Percentiles rank a stretch among this genome's conserved stretches.
Evolutionary conservation across 1,284 basidiomycete species (phyloP).

Genomic region (Abortiporus biennis): DNA sequence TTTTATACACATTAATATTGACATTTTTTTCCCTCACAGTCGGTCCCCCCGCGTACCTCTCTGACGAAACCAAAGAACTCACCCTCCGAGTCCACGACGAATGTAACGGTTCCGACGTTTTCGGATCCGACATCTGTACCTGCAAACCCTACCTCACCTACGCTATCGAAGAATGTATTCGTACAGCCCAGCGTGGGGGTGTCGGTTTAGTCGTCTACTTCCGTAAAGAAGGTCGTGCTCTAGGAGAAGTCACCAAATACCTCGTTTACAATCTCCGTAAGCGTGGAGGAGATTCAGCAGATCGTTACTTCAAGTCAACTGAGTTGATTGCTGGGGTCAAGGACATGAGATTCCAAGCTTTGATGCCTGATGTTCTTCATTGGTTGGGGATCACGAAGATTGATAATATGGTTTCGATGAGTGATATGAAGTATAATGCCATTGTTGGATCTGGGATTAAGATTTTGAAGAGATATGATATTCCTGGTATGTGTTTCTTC

Average conservation of each 20-base stretch:
- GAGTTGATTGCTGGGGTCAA: slow-evolving; percentile 93
- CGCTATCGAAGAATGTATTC: slow-evolving; percentile 92
- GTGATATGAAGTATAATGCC: slow-evolving; percentile 93
- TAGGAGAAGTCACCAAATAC: slow-evolving; percentile 90
- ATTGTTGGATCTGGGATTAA: slow-evolving; percentile 86
- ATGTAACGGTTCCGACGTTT: slow-evolving; percentile 86
- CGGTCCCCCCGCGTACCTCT: slow-evolving; percentile 75
- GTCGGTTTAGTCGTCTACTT: slow-evolving; percentile 94
- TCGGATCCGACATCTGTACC: slow-evolving; percentile 92
- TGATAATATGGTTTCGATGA: slow-evolving; percentile 90
- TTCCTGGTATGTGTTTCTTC: slow-evolving; percentile 50
- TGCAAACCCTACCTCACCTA: slow-evolving; percentile 93
- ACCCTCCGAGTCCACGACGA: slow-evolving; percentile 94
- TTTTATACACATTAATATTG: not conserved
- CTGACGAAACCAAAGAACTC: slow-evolving; percentile 78
- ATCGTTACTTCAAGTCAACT: slow-evolving; percentile 92
- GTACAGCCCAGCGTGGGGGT: slow-evolving; percentile 81
- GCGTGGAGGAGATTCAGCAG: slow-evolving; percentile 87
- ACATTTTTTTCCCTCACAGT: slow-evolving; percentile 35
- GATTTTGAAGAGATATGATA: slow-evolving; percentile 78
- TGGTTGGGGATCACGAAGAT: slow-evolving; percentile 92
- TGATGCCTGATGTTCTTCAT: slow-evolving; percentile 95
- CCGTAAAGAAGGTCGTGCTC: slow-evolving; percentile 88
- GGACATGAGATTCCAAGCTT: slow-evolving; percentile 91
- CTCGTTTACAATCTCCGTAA: slow-evolving; percentile 95